Base-by-base conservation (phyloP, 805 yeast species). In the Candida vaughaniae region DNA sequence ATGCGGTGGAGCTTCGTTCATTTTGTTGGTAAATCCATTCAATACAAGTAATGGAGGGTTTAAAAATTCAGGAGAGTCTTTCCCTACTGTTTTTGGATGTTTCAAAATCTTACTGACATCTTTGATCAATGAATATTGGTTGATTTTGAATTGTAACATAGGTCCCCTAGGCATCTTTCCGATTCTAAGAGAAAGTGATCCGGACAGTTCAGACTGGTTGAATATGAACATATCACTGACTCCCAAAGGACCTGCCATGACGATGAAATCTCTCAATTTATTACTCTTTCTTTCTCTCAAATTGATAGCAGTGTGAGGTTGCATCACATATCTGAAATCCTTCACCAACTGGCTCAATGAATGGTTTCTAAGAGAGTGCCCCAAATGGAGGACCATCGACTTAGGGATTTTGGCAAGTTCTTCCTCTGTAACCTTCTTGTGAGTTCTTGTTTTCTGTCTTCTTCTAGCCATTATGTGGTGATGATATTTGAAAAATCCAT, bases 241-340 rank as follows among this genome's bases (percentile, higher is more conserved):
- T 18, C 95, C 95, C 29, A 93, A 69, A 10, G 98, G 98, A 5
- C 98, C 98, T 25, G 96, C 86, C 96, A 93, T 90, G n/a, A 88
- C 95, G n/a, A 90, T 77, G 51, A 85, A 93, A 64, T 91, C 99
- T 59, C 85, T 87, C 48, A 93, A 70, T 55, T 81, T 85, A 62
- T 93, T 93, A 26, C 86, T 71, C 56, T 86, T 87, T 34, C 98
- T 73, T 63, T 93, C 99, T 46, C 82, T 75, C 41, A 93, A 72
- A 48, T 80, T 85, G 52, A 88, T 80, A 9, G 98, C 97, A 3
- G 99, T 93, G 54, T 91, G 95, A 10, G 99, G 99, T 57, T 88
- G 93, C 96, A 93, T 89, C 46, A 89, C 78, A 43, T 77, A 76
- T 56, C 99, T 77, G 60, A 90, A 80, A 60, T 93, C 99, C 42